phyloP scores from a whole-genome alignment of 2,329 filamentous ascomycete species.

The Lasiodiplodia citricola region DNA sequence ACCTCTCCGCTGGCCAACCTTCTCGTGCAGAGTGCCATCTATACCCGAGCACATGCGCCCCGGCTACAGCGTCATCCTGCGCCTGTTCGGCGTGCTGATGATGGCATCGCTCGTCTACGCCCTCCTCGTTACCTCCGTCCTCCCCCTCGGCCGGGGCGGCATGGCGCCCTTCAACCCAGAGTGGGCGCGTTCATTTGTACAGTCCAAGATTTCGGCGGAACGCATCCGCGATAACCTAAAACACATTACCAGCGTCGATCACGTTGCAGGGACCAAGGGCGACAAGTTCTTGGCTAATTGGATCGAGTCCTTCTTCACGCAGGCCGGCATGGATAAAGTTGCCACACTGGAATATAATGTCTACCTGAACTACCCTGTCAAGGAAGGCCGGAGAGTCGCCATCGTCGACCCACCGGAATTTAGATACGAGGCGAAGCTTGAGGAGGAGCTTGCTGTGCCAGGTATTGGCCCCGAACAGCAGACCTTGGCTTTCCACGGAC shows the following conservation, averaged over 20 bases:
- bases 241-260: constrained; percentile 82
- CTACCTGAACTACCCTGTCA: constrained; percentile 88
- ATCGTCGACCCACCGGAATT: constrained; percentile 74
- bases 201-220: constrained; percentile 72
- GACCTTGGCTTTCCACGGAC: constrained; percentile 83
- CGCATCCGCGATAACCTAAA: constrained; percentile 69
- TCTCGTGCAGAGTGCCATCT: constrained; percentile 43
- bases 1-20: constrained; percentile 34
- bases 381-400: constrained; percentile 77
- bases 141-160: constrained; percentile 70
- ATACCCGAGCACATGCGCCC: constrained; percentile 56
- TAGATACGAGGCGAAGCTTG: constrained; percentile 79
- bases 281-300: constrained; percentile 86
- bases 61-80: constrained; percentile 71
- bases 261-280: constrained; percentile 92
- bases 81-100: constrained; percentile 75
- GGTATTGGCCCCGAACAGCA: constrained; percentile 61
- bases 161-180: constrained; percentile 82
- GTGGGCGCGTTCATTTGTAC: constrained; percentile 75
- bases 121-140: constrained; percentile 83
- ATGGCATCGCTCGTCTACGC: constrained; percentile 81
- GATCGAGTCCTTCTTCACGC: constrained; percentile 76
- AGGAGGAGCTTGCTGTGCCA: constrained; percentile 69
- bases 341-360: constrained; percentile 74
- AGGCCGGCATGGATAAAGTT: constrained; percentile 76